Conservation (phyloP, 148 eudicot genomes). For the Cornus controversa region DNA sequence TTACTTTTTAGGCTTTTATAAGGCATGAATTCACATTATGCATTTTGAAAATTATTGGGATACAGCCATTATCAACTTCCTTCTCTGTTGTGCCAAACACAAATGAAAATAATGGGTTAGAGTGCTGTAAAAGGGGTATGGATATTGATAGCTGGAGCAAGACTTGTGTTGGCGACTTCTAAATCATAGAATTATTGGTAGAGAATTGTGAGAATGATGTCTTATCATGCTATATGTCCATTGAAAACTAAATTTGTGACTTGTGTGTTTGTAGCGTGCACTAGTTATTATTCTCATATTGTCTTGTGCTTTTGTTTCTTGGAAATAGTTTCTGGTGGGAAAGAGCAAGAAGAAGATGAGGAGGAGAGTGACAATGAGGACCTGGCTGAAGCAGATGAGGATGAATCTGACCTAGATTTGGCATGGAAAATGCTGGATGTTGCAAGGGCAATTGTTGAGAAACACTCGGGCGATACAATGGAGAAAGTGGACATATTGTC, state of each 20-base stretch:
- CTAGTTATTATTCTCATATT: not conserved
- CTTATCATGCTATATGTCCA: not conserved
- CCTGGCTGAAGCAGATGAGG: conserved; percentile 72
- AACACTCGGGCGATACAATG: conserved; percentile 65
- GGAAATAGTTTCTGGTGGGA: conserved; percentile 34
- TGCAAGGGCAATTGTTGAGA: conserved; percentile 90
- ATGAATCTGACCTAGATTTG: conserved; percentile 91
- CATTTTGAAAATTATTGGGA: not conserved
- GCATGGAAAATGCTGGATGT: conserved; percentile 99
- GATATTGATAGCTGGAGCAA: too few species aligned
- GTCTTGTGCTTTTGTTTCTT: not conserved
- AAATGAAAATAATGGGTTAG: not conserved
- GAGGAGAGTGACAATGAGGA: conserved; percentile 76
- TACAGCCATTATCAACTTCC: too few species aligned
- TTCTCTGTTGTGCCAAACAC: too few species aligned
- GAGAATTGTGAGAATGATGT: not conserved
- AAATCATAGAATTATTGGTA: not conserved
- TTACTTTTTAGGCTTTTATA: not conserved
- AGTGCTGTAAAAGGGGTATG: not conserved
- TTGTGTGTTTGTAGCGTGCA: not conserved
- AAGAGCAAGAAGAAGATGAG: conserved; percentile 50
- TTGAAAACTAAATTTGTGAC: not conserved
- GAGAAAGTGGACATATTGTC: conserved; percentile 88
- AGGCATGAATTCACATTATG: not conserved
- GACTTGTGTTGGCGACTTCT: not conserved